phyloP scores from a whole-genome alignment of 208 protist species.

The Blechomonas ayalai region DNA sequence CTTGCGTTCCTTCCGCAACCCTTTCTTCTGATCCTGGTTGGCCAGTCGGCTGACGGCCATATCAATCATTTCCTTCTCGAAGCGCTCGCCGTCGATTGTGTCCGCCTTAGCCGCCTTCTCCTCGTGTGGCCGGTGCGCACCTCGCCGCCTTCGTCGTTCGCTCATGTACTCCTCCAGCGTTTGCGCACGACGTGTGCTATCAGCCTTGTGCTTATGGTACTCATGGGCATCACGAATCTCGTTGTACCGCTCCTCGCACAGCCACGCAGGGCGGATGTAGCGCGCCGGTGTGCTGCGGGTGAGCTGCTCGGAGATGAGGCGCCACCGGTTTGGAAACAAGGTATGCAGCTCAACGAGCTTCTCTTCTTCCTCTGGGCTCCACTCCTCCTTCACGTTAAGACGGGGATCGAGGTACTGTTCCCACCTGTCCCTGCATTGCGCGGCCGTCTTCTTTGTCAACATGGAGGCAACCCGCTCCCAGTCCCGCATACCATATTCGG shows the following conservation, averaged over 20 bases:
- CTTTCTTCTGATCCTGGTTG: conserved; percentile 99
- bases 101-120: conserved; percentile 94
- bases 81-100: conserved; percentile 96
- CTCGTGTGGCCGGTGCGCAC: conserved; percentile 90
- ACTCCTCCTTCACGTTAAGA: conserved; percentile 99
- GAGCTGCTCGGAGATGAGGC: conserved; percentile 94
- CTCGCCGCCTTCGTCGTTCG: conserved; percentile 52
- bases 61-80: conserved; percentile 97
- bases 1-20: conserved; percentile 97
- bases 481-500: conserved; percentile 99
- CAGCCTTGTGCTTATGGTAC: conserved; percentile 50
- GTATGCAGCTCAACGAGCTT: conserved; percentile 98
- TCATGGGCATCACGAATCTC: conserved; percentile 91
- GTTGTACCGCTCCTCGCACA: conserved; percentile 99
- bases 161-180: conserved; percentile 70
- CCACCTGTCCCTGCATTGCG: conserved; percentile 99
- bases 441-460: conserved; percentile 96
- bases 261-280: conserved; percentile 95
- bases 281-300: conserved; percentile 28
- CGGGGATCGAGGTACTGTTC: conserved; percentile 99
- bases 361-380: conserved; percentile 98
- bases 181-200: conserved; percentile 17
- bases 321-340: conserved; percentile 98
- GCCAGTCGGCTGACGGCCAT: conserved; percentile 99
- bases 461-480: conserved; percentile 98